Evolutionary conservation across 805 yeast species (phyloP).

Genomic region (Starmerella apicola): DNA sequence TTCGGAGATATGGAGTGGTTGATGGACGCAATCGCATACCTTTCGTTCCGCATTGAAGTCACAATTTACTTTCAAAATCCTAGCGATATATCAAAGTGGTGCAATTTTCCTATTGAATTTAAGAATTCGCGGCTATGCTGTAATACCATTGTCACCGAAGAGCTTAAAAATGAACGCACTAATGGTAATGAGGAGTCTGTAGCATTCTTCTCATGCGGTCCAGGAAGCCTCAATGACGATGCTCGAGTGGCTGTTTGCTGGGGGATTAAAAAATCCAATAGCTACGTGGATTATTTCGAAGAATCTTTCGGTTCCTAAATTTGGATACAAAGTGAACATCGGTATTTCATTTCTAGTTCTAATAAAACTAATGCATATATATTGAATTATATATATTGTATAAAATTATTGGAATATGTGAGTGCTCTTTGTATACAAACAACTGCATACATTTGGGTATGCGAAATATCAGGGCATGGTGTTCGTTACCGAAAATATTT

Average conservation of each 20-base stretch:
- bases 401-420: too few species aligned
- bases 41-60: neutral
- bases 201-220: conserved; percentile 19
- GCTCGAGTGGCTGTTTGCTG: conserved; percentile 13
- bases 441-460: too few species aligned
- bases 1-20: conserved; percentile 11
- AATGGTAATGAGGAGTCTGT: conserved; percentile 1
- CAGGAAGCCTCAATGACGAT: conserved; percentile 12
- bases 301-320: conserved; percentile 17
- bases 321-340: neutral
- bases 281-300: conserved; percentile 13
- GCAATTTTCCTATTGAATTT: neutral
- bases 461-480: too few species aligned
- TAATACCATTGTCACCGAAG: neutral
- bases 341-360: too few species aligned
- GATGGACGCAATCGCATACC: conserved; percentile 1
- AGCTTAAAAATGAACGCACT: too few species aligned
- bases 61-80: neutral
- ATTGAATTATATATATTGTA: too few species aligned
- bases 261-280: conserved; percentile 9
- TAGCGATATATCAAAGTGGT: neutral
- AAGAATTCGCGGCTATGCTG: conserved; percentile 4
- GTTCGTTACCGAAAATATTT: neutral
- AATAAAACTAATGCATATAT: too few species aligned
- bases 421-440: too few species aligned